Percentiles rank a stretch among this genome's conserved stretches.
Evolutionary conservation across 2,329 filamentous ascomycete species (phyloP).

Genomic region (Paraconiothyrium brasiliense): DNA sequence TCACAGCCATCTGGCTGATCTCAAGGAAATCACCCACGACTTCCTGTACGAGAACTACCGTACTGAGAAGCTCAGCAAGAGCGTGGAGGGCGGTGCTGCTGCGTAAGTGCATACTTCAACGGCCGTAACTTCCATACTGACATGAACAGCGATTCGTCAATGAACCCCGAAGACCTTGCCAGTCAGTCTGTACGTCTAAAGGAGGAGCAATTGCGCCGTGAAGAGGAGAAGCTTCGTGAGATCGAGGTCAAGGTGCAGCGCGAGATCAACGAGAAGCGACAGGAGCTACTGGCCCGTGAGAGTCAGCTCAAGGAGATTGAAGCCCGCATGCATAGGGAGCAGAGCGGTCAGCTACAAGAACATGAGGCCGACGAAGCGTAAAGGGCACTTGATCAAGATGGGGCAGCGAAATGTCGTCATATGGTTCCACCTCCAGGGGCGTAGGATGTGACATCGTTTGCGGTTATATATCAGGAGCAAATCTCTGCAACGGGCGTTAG

Average conservation of each 20-base stretch:
- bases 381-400: conserved; percentile 20
- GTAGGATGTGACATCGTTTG: conserved; percentile 20
- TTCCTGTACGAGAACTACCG: conserved; percentile 99
- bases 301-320: conserved; percentile 99
- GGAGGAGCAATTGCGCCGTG: conserved; percentile 98
- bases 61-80: conserved; percentile 99
- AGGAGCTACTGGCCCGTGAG: conserved; percentile 96
- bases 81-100: conserved; percentile 88
- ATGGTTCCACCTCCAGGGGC: conserved; percentile 19
- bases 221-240: conserved; percentile 99
- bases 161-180: conserved; percentile 97
- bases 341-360: conserved; percentile 58
- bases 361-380: conserved; percentile 45
- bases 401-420: conserved; percentile 16
- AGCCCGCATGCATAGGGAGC: conserved; percentile 92
- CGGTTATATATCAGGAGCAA: conserved; percentile 26
- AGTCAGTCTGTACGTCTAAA: conserved; percentile 98
- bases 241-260: conserved; percentile 99
- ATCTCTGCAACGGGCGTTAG: conserved; percentile 44
- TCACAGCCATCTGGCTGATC: conserved; percentile 95
- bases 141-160: conserved; percentile 74
- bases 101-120: conserved; percentile 70
- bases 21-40: conserved; percentile 99
- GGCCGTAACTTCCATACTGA: conserved; percentile 28
- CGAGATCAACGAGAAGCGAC: conserved; percentile 99